Conservation (phyloP, 768 basidiomycete genomes). For the Porpolomopsis calyptriformis region DNA sequence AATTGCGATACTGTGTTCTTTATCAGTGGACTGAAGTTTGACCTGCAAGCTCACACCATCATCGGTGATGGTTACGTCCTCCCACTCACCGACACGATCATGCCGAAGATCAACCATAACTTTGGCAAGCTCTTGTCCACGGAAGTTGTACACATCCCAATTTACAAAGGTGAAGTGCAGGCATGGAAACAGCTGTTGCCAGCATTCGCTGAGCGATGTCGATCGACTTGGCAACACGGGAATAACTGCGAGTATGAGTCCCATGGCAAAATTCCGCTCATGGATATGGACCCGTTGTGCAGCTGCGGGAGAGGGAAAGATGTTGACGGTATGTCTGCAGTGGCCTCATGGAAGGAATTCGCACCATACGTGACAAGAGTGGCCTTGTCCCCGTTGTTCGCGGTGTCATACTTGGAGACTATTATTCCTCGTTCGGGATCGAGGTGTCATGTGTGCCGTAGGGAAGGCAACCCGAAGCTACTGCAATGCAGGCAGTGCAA, state of each 20-base stretch:
- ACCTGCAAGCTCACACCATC: constrained; percentile 38
- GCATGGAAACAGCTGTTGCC: constrained; percentile 47
- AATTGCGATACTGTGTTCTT: constrained; percentile 34
- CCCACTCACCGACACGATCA: constrained; percentile 21
- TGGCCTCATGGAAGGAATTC: constrained; percentile 27
- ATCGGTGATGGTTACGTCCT: constrained; percentile 41
- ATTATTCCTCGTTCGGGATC: too few species aligned
- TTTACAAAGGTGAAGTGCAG: constrained; percentile 21
- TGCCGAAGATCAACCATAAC: constrained; percentile 2
- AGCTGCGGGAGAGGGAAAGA: constrained; percentile 43
- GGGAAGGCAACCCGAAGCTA: too few species aligned
- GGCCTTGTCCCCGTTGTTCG: constrained; percentile 45
- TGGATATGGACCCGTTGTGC: constrained; percentile 35
- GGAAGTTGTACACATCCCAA: not conserved
- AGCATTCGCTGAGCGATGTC: constrained; percentile 40
- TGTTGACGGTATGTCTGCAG: constrained; percentile 25
- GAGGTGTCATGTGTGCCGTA: too few species aligned
- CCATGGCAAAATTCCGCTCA: constrained; percentile 26
- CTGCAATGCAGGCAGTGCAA: too few species aligned
- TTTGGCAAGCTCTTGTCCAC: not conserved
- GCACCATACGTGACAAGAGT: constrained; percentile 36
- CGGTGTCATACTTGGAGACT: too few species aligned
- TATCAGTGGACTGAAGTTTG: constrained; percentile 35
- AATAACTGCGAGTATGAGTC: constrained; percentile 36
- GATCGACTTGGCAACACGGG: constrained; percentile 40